Evolutionary conservation across 306 rosid genomes (phyloP).

Genomic region (Dryas alaskensis): DNA sequence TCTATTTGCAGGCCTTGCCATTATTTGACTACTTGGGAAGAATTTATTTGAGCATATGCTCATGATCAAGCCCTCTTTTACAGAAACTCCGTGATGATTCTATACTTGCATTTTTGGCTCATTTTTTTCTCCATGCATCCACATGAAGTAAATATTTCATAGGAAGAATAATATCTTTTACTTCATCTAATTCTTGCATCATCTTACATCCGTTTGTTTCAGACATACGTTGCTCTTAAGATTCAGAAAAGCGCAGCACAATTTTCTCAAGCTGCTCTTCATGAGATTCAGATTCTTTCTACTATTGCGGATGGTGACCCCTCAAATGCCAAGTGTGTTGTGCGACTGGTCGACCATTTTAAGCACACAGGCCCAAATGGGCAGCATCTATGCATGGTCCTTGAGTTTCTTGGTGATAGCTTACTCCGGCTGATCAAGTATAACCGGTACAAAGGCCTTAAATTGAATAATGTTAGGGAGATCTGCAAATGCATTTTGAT

Average conservation of each 20-base stretch:
- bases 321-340: constrained; percentile 67
- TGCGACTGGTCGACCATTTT: constrained; percentile 80
- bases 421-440: constrained; percentile 81
- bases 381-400: constrained; percentile 97
- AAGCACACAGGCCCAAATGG: constrained; percentile 95
- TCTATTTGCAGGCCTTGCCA: background rate
- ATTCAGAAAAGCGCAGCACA: constrained; percentile 96
- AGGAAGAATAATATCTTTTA: background rate
- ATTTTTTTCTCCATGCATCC: background rate
- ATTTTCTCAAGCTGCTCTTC: constrained; percentile 91
- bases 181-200: background rate
- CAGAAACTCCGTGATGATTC: background rate
- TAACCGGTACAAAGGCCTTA: constrained; percentile 72
- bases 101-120: background rate
- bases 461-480: constrained; percentile 73
- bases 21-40: background rate
- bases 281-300: constrained; percentile 82
- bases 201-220: constrained; percentile 23
- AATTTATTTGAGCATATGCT: background rate
- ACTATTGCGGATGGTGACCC: constrained; percentile 64
- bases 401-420: constrained; percentile 92
- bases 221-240: constrained; percentile 92
- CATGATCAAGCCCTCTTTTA: too few species aligned
- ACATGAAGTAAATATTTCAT: background rate
- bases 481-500: constrained; percentile 71